Conservation (phyloP, 352 stramenopile genomes). For the Pythium chondricola region DNA sequence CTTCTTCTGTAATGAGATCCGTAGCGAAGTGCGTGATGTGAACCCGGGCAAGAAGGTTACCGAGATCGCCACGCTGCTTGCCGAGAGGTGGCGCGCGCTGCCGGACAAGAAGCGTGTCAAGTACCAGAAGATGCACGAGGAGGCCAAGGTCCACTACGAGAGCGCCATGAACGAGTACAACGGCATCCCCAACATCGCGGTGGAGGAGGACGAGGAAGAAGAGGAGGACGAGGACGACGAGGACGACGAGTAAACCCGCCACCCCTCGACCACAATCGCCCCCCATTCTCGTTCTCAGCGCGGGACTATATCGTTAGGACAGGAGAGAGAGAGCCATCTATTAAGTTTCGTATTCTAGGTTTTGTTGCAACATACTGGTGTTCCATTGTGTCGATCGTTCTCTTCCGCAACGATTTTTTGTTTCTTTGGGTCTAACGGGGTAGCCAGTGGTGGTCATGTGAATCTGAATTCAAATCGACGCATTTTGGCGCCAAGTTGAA, state of each 20-base stretch:
- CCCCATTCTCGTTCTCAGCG: background rate
- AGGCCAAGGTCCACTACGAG: constrained; percentile 86
- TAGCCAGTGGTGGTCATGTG: background rate
- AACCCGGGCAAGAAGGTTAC: constrained; percentile 94
- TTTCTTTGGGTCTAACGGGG: too few relatives aligned
- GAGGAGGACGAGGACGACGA: constrained; percentile 71
- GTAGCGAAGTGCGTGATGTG: constrained; percentile 83
- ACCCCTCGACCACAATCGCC: background rate
- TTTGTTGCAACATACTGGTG: constrained; percentile 7
- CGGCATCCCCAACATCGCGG: constrained; percentile 27
- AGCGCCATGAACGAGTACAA: constrained; percentile 91
- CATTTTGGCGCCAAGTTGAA: too few relatives aligned
- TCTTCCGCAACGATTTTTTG: too few relatives aligned
- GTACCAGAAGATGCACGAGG: constrained; percentile 85
- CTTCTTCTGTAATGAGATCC: constrained; percentile 94
- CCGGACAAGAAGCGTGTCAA: constrained; percentile 90
- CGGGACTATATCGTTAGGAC: constrained; percentile 16
- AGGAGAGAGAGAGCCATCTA: constrained; percentile 18
- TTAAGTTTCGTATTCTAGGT: constrained; percentile 26
- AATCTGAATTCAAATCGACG: too few relatives aligned
- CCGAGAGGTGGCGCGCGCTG: constrained; percentile 83
- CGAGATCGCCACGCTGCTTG: constrained; percentile 83
- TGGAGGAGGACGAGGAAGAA: constrained; percentile 35
- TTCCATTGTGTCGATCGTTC: background rate
- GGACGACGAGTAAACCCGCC: constrained; percentile 48